Base-by-base conservation (phyloP, 2,329 filamentous ascomycete species). In the Endoconidiophora laricicola region DNA sequence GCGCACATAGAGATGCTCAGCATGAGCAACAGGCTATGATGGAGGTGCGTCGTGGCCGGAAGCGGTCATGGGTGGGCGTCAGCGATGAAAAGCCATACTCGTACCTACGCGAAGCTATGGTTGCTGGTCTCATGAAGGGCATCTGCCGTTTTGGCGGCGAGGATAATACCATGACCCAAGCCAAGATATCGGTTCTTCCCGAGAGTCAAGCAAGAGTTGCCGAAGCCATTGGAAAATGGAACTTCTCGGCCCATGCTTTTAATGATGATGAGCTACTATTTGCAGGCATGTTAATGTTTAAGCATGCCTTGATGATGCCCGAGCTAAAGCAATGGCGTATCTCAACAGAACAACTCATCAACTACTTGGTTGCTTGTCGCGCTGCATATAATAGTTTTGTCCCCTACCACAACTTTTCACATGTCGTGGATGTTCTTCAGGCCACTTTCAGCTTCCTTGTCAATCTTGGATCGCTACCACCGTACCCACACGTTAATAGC, bases 341-440 rank as follows among this genome's bases (percentile, higher is more conserved):
- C 66, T 73, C 82, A 48, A 74, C 80, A 68, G 86, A 84, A 58
- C 81, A 93, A 62, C 71, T 98, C 24, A 82, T 83, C 56, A 80
- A 78, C 49, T 96, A 94, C 60, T 71, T 96, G 54, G 75, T 94
- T 55, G 87, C 88, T 48, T 91, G 87, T 60, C 82, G 90, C 54
- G 80, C 83, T 44, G 86, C 91, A n/a, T 98, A 98, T 68, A 96
- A 96, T 63, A 83, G 78, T 52, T 94, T 94, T 63, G 87, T 95
- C 36, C 84, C 90, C 20, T 98, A 96, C 61, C 91, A 98, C 69
- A 98, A 98, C 65, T 98, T 96, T 63, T 83, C 90, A 49, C 91
- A 98, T 65, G 91, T 94, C 20, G 82, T 95, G 54, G 91, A 98
- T 64, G 91, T 98, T 24, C 72, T 96, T 48, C 90, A 96, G 63